Evolutionary conservation across 2,329 filamentous ascomycete genomes (phyloP).

Genomic region (Fusarium austroafricanum): DNA sequence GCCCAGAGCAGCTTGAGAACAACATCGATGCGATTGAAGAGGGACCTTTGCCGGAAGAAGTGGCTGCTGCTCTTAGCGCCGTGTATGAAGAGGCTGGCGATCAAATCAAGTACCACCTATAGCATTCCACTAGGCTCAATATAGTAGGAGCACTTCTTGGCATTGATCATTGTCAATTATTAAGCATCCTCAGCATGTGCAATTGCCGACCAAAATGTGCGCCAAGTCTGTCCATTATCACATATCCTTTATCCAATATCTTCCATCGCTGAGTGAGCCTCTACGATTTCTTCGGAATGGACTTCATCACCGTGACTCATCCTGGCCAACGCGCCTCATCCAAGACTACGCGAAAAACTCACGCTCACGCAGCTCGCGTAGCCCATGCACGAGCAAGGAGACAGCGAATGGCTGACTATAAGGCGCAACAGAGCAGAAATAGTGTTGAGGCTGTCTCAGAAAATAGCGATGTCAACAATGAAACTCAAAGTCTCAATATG

Average conservation of each 20-base stretch:
- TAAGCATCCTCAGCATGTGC: too few species aligned
- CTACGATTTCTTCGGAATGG: not conserved
- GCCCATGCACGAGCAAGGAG: slow-evolving; percentile 2
- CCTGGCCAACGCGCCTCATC: slow-evolving; percentile 2
- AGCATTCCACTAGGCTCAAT: not conserved
- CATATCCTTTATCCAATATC: too few species aligned
- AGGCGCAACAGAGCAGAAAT: not conserved
- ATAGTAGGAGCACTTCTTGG: slow-evolving; percentile 30
- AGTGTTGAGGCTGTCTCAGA: too few species aligned
- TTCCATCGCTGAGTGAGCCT: too few species aligned
- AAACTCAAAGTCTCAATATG: accelerated
- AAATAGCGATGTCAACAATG: not conserved
- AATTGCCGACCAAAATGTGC: too few species aligned
- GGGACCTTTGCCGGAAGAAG: slow-evolving; percentile 55
- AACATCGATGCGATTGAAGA: slow-evolving; percentile 52
- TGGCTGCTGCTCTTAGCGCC: slow-evolving; percentile 44
- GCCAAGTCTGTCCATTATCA: not conserved
- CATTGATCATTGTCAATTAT: not conserved
- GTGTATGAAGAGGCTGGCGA: slow-evolving; percentile 34
- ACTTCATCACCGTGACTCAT: not conserved
- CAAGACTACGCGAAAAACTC: slow-evolving; percentile 1
- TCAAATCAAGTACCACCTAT: slow-evolving; percentile 35
- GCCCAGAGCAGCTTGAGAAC: slow-evolving; percentile 49
- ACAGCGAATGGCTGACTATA: not conserved
- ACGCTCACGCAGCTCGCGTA: slow-evolving; percentile 15